Base-by-base conservation (phyloP, 176 grass and related monocot species). In the Canna indica region DNA sequence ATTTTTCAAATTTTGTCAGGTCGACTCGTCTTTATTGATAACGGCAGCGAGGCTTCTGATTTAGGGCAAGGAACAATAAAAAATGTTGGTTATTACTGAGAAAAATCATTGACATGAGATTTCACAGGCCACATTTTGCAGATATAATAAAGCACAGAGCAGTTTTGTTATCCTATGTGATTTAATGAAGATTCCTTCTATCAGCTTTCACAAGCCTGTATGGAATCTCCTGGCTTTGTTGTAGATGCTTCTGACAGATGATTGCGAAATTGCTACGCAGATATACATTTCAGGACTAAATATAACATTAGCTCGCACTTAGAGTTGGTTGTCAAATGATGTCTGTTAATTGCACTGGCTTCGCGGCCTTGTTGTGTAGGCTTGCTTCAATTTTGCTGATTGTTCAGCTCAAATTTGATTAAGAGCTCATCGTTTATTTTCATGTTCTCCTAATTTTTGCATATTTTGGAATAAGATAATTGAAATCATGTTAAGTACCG, bases 1-100 rank as follows among this genome's bases (percentile, higher is more conserved):
- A 54, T 10, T 17, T 33, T 73, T 79, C 48, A 32, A 32, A 27
- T 39, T 71, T 69, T 56, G 26, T 53, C 67, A 91, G 85, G 85
- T 34, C 85, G 88, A 16, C 66, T 91, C 29, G 50, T 91, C 60
- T 91, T 88, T 80, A 79, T 91, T 68, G 82, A 81, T n/a, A 81
- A 75, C 3, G 82, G 62, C 11, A 14, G 28, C 15, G 59, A 87
- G 72, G 77, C 73, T 71, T 64, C 66, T 34, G 81, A 85, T 68
- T 27, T 84, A 46, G 48, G 69, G 44, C 30, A 65, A 76, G 84
- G 57, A 5, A 79, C 75, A 32, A 48, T 75, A 5, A 91, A 81
- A 77, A 69, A 65, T 2, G 82, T 83, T 22, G 88, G 88, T 11
- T 91, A 88, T 76, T 91, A 75, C 82, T 91, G 72, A 88, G 27